These are phyloP conservation scores for Globisporangium spiculum DNA, from an alignment of 352 stramenopile species.

Conservation along the genomic window DNA sequence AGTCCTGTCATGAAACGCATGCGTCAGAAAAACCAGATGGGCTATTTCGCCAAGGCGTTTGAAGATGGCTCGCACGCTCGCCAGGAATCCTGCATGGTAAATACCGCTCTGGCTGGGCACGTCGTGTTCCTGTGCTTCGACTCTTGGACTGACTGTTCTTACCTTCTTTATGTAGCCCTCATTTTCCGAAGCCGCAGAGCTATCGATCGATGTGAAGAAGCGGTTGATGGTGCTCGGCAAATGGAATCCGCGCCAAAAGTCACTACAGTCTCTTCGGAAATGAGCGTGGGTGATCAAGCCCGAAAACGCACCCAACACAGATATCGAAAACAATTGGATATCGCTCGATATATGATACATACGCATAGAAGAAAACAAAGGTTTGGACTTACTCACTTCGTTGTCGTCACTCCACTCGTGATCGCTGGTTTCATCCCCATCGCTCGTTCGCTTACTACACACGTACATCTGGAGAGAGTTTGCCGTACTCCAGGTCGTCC, in stretches of 20 bases:
- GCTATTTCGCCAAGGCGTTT: background rate
- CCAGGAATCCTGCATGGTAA: slow-evolving; percentile 7
- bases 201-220: slow-evolving; percentile 63
- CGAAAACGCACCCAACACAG: background rate
- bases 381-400: background rate
- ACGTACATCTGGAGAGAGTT: slow-evolving; percentile 4
- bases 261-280: slow-evolving; percentile 4
- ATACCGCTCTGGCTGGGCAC: background rate
- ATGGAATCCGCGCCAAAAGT: slow-evolving; percentile 24
- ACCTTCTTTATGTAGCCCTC: slow-evolving; percentile 7
- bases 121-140: background rate
- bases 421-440: background rate
- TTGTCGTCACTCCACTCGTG: background rate
- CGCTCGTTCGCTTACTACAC: background rate
- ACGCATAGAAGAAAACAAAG: background rate
- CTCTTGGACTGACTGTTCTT: background rate
- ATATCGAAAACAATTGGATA: background rate
- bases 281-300: background rate
- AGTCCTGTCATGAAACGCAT: slow-evolving; percentile 62
- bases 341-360: slow-evolving; percentile 11
- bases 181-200: slow-evolving; percentile 40
- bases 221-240: slow-evolving; percentile 49
- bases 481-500: slow-evolving; percentile 13
- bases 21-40: slow-evolving; percentile 22
- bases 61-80: background rate